phyloP scores from a whole-genome alignment of 495 filamentous ascomycete genomes.

The Articulospora tetracladia region DNA sequence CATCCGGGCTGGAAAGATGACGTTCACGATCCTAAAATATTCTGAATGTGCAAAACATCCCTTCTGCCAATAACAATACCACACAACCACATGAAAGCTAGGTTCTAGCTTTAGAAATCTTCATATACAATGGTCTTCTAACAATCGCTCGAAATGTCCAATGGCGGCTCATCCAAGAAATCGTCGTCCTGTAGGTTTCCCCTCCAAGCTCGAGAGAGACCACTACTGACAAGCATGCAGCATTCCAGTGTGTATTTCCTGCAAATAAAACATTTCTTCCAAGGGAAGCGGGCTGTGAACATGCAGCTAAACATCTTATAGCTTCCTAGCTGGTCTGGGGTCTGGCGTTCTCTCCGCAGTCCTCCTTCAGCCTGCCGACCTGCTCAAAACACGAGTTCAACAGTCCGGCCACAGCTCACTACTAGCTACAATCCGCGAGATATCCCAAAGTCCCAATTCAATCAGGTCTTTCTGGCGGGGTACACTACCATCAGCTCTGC shows the following conservation, averaged over 20 bases:
- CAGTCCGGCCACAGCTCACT: constrained; percentile 67
- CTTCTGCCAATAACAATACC: not conserved
- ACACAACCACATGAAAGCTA: not conserved
- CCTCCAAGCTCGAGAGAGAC: not conserved
- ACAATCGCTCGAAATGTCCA: constrained; percentile 26
- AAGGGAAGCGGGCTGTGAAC: constrained; percentile 16
- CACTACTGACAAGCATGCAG: constrained; percentile 5
- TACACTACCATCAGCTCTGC: constrained; percentile 83
- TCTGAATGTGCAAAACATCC: no score
- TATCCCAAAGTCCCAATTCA: constrained; percentile 51
- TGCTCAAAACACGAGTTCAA: constrained; percentile 94
- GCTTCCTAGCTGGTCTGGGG: constrained; percentile 78
- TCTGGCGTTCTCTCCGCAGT: constrained; percentile 85
- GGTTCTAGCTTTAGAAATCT: not conserved
- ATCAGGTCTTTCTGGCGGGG: constrained; percentile 88
- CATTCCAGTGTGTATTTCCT: constrained; percentile 57
- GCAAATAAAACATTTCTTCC: not conserved
- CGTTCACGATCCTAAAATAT: not conserved
- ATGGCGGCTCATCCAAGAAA: constrained; percentile 22
- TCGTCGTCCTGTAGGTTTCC: constrained; percentile 23
- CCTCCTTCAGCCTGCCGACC: constrained; percentile 91
- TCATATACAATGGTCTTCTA: not conserved
- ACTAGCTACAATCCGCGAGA: constrained; percentile 62
- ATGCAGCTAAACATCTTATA: constrained; percentile 54
- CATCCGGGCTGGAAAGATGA: not conserved